Conservation (phyloP, 352 stramenopile species). For the Pythium aquatile region DNA sequence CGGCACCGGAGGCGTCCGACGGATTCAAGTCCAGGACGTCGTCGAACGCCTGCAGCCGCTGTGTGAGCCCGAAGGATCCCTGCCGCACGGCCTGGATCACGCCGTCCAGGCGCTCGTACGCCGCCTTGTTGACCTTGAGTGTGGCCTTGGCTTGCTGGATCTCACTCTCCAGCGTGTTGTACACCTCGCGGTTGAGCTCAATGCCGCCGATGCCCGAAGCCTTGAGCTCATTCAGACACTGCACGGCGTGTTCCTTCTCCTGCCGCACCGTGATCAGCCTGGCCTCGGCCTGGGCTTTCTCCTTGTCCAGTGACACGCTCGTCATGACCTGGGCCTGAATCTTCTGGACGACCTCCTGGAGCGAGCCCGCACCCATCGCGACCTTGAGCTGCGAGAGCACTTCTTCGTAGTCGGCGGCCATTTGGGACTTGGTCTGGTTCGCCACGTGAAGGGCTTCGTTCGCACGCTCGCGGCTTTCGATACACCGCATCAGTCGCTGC, state of each 20-base stretch:
- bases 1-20: neutral
- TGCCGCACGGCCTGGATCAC: conserved; percentile 73
- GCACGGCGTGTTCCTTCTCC: conserved; percentile 62
- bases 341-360: conserved; percentile 71
- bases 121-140: conserved; percentile 77
- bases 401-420: conserved; percentile 65
- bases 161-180: conserved; percentile 74
- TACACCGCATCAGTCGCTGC: conserved; percentile 44
- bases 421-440: conserved; percentile 68
- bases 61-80: conserved; percentile 66
- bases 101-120: conserved; percentile 69
- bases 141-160: conserved; percentile 71
- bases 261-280: conserved; percentile 47
- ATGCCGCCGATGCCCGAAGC: conserved; percentile 72
- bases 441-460: conserved; percentile 63
- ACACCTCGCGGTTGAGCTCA: conserved; percentile 78
- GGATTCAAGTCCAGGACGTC: conserved; percentile 51
- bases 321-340: conserved; percentile 60
- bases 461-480: conserved; percentile 62
- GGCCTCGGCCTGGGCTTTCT: conserved; percentile 66
- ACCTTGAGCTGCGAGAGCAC: conserved; percentile 68
- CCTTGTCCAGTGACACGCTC: conserved; percentile 63
- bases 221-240: conserved; percentile 76
- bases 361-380: conserved; percentile 46
- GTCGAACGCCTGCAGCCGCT: conserved; percentile 69